phyloP scores from a whole-genome alignment of 2,329 filamentous ascomycete genomes.

The Shiraia sp. region DNA sequence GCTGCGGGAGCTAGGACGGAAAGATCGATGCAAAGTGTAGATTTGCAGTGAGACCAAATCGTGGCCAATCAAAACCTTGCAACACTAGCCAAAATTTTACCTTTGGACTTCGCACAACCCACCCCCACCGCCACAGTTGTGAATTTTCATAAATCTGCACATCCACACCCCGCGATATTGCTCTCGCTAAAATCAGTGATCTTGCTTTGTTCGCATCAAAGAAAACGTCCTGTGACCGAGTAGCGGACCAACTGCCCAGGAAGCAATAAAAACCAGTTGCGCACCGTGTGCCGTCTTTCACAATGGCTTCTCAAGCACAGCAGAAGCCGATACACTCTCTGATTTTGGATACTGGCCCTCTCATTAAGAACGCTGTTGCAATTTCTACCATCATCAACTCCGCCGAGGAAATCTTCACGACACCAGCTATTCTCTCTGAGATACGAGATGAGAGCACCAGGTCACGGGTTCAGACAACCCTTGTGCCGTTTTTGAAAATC shows the following conservation, averaged over 20 bases:
- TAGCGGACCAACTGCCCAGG: too few species aligned
- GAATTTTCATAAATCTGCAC: slow-evolving; percentile 12
- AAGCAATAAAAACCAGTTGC: too few species aligned
- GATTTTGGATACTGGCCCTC: slow-evolving; percentile 85
- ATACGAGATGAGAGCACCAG: slow-evolving; percentile 84
- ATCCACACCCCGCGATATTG: not conserved
- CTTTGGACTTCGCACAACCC: slow-evolving; percentile 2
- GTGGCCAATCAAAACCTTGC: slow-evolving; percentile 4
- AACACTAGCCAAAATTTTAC: slow-evolving; percentile 1
- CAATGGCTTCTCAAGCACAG: slow-evolving; percentile 28
- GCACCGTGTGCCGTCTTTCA: not conserved
- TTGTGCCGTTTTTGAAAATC: slow-evolving; percentile 82
- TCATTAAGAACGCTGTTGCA: slow-evolving; percentile 90
- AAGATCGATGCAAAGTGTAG: slow-evolving; percentile 1
- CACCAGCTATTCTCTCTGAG: slow-evolving; percentile 83
- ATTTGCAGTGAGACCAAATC: not conserved
- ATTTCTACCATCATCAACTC: slow-evolving; percentile 79
- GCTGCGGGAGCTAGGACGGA: slow-evolving; percentile 8
- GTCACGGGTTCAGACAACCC: slow-evolving; percentile 77
- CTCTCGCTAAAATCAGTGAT: too few species aligned
- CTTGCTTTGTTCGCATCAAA: too few species aligned
- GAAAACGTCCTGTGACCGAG: too few species aligned
- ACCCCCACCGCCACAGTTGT: slow-evolving; percentile 13
- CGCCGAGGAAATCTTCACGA: slow-evolving; percentile 68
- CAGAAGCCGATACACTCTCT: slow-evolving; percentile 78